Evolutionary conservation across 169 alveolate species (phyloP).

Genomic region (Hepatocystis sp.): DNA sequence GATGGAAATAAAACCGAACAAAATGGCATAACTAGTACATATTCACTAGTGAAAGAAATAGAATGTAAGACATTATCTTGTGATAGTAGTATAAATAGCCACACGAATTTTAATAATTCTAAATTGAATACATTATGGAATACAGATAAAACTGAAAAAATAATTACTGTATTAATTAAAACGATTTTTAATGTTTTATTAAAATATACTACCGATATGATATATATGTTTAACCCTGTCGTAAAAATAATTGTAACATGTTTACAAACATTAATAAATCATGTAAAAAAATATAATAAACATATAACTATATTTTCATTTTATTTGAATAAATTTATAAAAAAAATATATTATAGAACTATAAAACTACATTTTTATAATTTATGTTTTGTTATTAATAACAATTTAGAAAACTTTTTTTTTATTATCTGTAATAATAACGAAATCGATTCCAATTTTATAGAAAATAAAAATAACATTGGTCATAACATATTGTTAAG

Average conservation of each 20-base stretch:
- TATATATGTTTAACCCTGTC: constrained; percentile 61
- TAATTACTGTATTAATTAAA: constrained; percentile 4
- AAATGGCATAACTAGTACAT: too few relatives aligned
- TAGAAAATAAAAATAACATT: constrained; percentile 39
- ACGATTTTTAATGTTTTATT: constrained; percentile 21
- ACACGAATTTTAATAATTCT: too few relatives aligned
- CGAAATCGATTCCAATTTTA: constrained; percentile 7
- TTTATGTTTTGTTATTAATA: constrained; percentile 14
- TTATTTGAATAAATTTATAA: constrained; percentile 19
- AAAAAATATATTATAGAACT: constrained; percentile 10
- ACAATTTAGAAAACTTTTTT: constrained; percentile 1
- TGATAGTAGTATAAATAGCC: too few relatives aligned
- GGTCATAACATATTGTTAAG: constrained; percentile 31
- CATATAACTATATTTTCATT: neutral
- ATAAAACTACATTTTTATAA: constrained; percentile 30
- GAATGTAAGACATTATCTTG: too few relatives aligned
- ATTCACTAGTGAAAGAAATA: too few relatives aligned
- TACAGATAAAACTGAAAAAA: constrained; percentile 18
- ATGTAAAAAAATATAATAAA: constrained; percentile 1
- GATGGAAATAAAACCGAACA: too few relatives aligned
- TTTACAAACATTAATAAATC: constrained; percentile 15
- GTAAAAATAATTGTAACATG: constrained; percentile 11
- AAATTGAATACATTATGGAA: too few relatives aligned
- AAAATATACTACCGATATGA: constrained; percentile 24
- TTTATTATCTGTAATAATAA: constrained; percentile 32